Conservation (phyloP, 2,329 filamentous ascomycete genomes). For the Aspergillus sp. region DNA sequence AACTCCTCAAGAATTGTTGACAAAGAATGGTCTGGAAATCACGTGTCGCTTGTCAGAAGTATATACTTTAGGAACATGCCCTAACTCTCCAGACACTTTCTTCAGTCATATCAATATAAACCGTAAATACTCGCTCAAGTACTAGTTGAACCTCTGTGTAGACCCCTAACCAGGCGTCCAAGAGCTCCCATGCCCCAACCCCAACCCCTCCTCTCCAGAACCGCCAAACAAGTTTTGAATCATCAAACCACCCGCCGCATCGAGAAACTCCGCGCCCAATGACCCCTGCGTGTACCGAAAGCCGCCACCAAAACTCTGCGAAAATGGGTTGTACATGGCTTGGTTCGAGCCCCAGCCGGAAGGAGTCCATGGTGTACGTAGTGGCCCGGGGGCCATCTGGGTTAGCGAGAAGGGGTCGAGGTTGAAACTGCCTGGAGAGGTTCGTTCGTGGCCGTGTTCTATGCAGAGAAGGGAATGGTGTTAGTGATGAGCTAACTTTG, state of each 20-base stretch:
- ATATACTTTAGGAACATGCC: not conserved
- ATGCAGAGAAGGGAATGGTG: not conserved
- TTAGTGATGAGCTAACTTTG: not conserved
- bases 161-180: slow-evolving; percentile 2
- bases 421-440: not conserved
- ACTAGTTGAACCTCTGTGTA: not conserved
- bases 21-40: not conserved
- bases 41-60: not conserved
- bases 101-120: not conserved
- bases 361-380: slow-evolving; percentile 18
- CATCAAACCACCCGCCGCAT: slow-evolving; percentile 26
- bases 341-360: slow-evolving; percentile 11
- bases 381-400: slow-evolving; percentile 4
- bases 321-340: slow-evolving; percentile 16
- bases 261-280: slow-evolving; percentile 26
- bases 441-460: slow-evolving; percentile 17
- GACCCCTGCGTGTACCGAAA: slow-evolving; percentile 23
- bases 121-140: not conserved
- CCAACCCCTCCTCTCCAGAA: slow-evolving; percentile 15
- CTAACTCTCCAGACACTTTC: not conserved
- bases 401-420: slow-evolving; percentile 14
- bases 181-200: not conserved
- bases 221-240: slow-evolving; percentile 25
- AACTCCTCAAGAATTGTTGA: not conserved
- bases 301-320: slow-evolving; percentile 17